Percentiles rank a stretch among this genome's conserved stretches.
These are phyloP conservation scores for Pseudogymnoascus sp. DNA, from an alignment of 2,329 filamentous ascomycete genomes.

Conservation along the genomic window DNA sequence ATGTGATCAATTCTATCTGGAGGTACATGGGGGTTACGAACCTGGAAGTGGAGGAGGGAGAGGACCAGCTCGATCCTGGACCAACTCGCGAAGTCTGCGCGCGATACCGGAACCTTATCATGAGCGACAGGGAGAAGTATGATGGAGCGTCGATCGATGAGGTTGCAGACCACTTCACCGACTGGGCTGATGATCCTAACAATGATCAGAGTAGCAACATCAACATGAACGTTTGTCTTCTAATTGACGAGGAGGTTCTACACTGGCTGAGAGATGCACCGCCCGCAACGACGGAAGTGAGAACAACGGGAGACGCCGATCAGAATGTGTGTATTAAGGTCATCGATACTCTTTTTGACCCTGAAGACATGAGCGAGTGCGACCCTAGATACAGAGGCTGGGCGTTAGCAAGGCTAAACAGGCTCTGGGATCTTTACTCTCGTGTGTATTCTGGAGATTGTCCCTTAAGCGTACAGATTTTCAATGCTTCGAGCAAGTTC, in stretches of 20 bases:
- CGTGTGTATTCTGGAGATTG: neutral
- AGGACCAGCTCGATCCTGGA: neutral
- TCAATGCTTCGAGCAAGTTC: neutral
- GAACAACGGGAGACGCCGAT: neutral
- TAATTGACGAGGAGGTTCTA: neutral
- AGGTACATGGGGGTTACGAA: neutral
- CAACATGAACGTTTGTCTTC: constrained; percentile 7
- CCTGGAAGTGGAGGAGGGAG: neutral
- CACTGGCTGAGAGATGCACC: neutral
- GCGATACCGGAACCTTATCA: neutral
- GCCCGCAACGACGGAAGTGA: neutral
- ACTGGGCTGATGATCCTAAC: neutral
- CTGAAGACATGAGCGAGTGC: constrained; percentile 1
- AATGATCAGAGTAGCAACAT: neutral
- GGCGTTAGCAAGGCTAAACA: neutral
- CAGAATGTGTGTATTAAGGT: constrained; percentile 6
- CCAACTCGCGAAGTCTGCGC: neutral
- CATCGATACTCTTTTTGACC: constrained; percentile 8
- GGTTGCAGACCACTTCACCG: neutral
- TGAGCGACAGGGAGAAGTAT: constrained; percentile 8
- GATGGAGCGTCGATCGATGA: neutral
- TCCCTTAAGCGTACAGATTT: neutral
- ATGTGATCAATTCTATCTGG: constrained; percentile 10
- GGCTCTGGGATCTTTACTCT: neutral
- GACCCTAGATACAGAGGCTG: constrained; percentile 5